Evolutionary conservation across 208 protist species (phyloP).

Genomic region (Porcisia hertigi): DNA sequence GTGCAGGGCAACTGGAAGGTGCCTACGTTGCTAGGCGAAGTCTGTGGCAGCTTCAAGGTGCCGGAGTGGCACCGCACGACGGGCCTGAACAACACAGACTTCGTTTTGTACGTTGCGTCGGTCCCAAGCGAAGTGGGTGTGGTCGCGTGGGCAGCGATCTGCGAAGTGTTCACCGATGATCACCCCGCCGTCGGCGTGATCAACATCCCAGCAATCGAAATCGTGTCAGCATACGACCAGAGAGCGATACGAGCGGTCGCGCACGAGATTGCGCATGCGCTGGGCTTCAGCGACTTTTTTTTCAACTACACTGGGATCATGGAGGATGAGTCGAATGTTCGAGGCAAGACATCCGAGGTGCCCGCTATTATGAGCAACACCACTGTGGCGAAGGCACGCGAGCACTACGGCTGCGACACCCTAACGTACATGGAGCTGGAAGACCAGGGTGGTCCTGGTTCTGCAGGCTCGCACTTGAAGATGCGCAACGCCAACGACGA

Average conservation of each 20-base stretch:
- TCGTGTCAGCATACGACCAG: too few relatives aligned
- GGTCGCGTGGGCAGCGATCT: conserved; percentile 48
- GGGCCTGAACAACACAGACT: too few relatives aligned
- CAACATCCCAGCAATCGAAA: too few relatives aligned
- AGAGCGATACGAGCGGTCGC: too few relatives aligned
- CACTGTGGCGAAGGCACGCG: conserved; percentile 52
- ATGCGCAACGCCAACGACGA: conserved; percentile 52
- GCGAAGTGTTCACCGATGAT: conserved; percentile 17
- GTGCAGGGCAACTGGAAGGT: too few relatives aligned
- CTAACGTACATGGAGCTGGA: conserved; percentile 81
- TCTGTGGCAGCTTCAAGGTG: too few relatives aligned
- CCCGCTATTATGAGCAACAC: conserved; percentile 30
- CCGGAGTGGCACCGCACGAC: too few relatives aligned
- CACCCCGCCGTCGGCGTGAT: conserved; percentile 38
- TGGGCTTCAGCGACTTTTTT: neutral
- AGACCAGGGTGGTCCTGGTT: conserved; percentile 33
- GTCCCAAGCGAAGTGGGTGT: conserved; percentile 17
- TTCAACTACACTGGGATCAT: conserved; percentile 20
- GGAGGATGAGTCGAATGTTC: neutral
- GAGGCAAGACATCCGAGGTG: conserved; percentile 24
- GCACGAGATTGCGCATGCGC: too few relatives aligned
- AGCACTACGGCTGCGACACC: conserved; percentile 69
- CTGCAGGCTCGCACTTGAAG: conserved; percentile 75
- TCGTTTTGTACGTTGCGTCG: conserved; percentile 63
- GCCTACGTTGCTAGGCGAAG: too few relatives aligned